Percentiles rank a stretch among this genome's conserved stretches.
Evolutionary conservation across 139 green algal species (phyloP).

Genomic region (Picochlorum sp.): DNA sequence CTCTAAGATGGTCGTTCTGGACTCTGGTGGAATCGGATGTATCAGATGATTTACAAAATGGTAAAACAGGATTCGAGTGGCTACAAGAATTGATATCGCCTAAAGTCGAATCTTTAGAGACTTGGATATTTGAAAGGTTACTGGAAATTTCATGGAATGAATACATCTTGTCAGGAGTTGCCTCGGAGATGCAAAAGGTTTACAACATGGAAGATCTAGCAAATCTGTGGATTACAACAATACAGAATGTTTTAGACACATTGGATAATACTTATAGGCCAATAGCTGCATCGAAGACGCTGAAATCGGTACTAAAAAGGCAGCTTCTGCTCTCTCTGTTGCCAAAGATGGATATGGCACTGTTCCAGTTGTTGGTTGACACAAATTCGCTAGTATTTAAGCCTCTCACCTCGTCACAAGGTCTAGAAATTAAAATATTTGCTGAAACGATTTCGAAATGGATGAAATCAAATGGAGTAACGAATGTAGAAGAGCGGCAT

Average conservation of each 20-base stretch:
- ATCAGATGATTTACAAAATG: neutral
- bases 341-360: neutral
- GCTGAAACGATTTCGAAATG: neutral
- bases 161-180: neutral
- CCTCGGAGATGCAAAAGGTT: neutral
- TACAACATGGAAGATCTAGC: neutral
- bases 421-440: neutral
- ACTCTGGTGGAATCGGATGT: slow-evolving; percentile 13
- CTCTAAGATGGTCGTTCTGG: slow-evolving; percentile 42
- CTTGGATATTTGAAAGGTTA: neutral
- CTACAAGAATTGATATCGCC: neutral
- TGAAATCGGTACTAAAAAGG: neutral
- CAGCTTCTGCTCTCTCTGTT: neutral
- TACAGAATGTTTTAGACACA: neutral
- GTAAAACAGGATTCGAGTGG: neutral
- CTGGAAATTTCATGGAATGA: neutral
- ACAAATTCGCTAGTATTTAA: neutral
- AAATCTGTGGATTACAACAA: neutral
- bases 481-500: neutral
- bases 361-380: neutral
- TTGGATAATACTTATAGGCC: neutral
- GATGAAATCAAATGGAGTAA: neutral
- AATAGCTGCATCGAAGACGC: neutral
- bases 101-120: neutral
- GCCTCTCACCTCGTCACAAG: neutral